Base-by-base conservation (phyloP, 1,139 yeast genomes). In the Casaregolazyma lundiana region DNA sequence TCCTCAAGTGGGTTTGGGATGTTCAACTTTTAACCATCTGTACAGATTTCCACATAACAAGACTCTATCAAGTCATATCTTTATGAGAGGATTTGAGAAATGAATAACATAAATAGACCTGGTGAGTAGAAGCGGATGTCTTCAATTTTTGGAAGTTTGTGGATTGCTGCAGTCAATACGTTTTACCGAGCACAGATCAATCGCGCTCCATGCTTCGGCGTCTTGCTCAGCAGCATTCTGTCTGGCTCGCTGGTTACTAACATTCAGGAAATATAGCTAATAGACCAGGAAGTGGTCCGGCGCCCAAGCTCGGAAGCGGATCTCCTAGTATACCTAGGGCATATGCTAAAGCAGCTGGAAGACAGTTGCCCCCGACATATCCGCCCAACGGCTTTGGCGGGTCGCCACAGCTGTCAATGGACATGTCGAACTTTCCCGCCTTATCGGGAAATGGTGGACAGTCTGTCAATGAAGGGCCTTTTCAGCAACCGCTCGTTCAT, bases 301-400 rank as follows among this genome's bases (percentile, higher is more conserved):
- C 47, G 41, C 9, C 38, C 35, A 37, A 30, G 26, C 19, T 40
- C 9, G 37, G 17, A 17, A 35, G 20, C 15, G 37, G 36, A 32
- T 40, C 43, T 17, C 43, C 43, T 6, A 40, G 43, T 18, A 29
- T 42, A 42, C 29, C 36, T 21, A 22, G 45, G 17, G 40, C 45
- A 9, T 35, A 42, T 36, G 45, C 40, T n/a, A 42, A 42, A 35
- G 40, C 34, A 9, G 40, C 45, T 17, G 34, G 35, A 17, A 21
- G 38, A 15, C 38, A 29, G 18, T 42, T 42, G 38, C 43, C 47
- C 26, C 41, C 45, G 13, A 47, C 49, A 37, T 53, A 48, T 7
- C 55, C 51, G 42, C 41, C 51, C 16, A 39, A 32, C 13, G 46
- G 32, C 17, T 22, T 16, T 24, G 20, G 36, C 34, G 34, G 19